Evolutionary conservation across 495 filamentous ascomycete species (phyloP).

Genomic region (Aspergillus coremiiformis): DNA sequence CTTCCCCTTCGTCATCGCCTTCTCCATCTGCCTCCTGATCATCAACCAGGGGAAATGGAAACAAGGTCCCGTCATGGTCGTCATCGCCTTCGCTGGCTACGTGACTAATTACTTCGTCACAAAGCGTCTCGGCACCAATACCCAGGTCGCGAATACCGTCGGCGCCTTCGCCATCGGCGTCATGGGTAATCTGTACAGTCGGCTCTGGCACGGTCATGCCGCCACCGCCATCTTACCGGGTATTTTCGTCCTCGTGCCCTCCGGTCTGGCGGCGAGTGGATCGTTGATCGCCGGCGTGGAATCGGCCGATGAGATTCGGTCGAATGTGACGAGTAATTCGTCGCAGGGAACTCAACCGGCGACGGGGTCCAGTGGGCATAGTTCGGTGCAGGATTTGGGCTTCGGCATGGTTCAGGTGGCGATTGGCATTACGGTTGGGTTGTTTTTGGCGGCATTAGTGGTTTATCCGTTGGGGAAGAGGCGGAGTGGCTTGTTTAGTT

Average conservation of each 20-base stretch:
- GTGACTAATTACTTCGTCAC: conserved; percentile 74
- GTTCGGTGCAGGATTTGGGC: conserved; percentile 24
- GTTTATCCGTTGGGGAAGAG: conserved; percentile 90
- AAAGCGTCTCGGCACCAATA: conserved; percentile 59
- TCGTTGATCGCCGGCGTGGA: conserved; percentile 69
- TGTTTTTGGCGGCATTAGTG: conserved; percentile 76
- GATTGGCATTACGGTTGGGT: conserved; percentile 82
- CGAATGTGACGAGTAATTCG: conserved; percentile 32
- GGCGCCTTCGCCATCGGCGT: conserved; percentile 78
- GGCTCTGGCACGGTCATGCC: conserved; percentile 70
- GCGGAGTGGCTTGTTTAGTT: conserved; percentile 77
- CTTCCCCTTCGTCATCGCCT: conserved; percentile 42
- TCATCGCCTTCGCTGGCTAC: conserved; percentile 72
- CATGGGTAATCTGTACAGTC: conserved; percentile 75
- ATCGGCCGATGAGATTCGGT: conserved; percentile 64
- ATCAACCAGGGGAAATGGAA: conserved; percentile 88
- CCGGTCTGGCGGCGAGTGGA: conserved; percentile 71
- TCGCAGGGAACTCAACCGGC: background rate
- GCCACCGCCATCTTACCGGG: conserved; percentile 79
- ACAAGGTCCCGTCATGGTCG: conserved; percentile 75
- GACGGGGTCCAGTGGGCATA: conserved; percentile 12
- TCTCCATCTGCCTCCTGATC: conserved; percentile 60
- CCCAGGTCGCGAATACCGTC: conserved; percentile 73
- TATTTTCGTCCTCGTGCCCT: conserved; percentile 87
- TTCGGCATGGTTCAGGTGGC: conserved; percentile 67